Evolutionary conservation across 352 stramenopile species (phyloP), one percentile per base, ranked within the genome.

Genomic region (Pythium phragmiticola): DNA sequence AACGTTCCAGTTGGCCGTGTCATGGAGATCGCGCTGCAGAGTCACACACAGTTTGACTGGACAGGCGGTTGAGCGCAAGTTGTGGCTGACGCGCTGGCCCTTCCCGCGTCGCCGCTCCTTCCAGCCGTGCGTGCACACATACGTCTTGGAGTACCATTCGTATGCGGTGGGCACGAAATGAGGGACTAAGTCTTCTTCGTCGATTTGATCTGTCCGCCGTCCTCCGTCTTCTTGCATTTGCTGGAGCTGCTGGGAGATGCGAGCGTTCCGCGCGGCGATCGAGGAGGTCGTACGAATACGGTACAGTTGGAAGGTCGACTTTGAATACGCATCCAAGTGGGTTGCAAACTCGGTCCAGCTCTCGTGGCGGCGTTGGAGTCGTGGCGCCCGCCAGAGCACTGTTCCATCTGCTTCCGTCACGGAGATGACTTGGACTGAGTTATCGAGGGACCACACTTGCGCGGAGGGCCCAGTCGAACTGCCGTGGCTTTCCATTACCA

Each of bases 131-230:
- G 83, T 92, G 51, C 83, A 92, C 23, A 92, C 60, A 42, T 88
- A 90, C 2, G 83, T 92, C 65, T 92, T 92, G 9, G 81, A 89
- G 55, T 92, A 92, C 81, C 81, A 92, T 52, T 89, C 74, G 33
- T 76, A 89, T 14, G 65, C 67, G 13, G 80, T 68, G 3, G 83
- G 83, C 12, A 89, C 72, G 6, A 89, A 58, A 48, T 81, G 74
- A 1, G 57, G 37, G 0, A 62, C 47, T n/a, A 43, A 5, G 2
- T 39, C 54, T 19, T 63, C 62, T 0, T 69, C 47, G 8, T 63
- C 55, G 0, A 48, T 36, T 0, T 37, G 45, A 14, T 60, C 55
- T 8, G 42, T 17, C 8, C n/a, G 34, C 34, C 34, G 36, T 7
- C 42, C 42, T 7, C 23, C 42, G 16, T 64, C 36, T 23, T 56